Conservation (phyloP, 306 rosid genomes). For the Castanospermum australe region DNA sequence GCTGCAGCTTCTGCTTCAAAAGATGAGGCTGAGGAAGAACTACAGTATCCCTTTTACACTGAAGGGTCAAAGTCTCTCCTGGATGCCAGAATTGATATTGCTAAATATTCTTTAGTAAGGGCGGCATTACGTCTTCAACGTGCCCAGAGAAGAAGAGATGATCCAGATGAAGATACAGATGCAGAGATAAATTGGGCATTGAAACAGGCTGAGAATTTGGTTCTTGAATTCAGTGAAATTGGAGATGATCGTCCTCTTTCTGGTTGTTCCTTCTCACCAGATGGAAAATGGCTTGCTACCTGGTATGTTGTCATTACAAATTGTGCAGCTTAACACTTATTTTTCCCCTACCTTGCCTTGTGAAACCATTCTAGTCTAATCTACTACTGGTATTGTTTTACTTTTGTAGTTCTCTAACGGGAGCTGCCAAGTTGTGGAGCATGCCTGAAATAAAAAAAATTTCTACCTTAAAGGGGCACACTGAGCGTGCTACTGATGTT, state of each 20-base stretch:
- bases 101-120: slow-evolving; percentile 63
- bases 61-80: slow-evolving; percentile 74
- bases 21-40: slow-evolving; percentile 70
- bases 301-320: slow-evolving; percentile 44
- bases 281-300: slow-evolving; percentile 79
- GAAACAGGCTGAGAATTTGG: slow-evolving; percentile 66
- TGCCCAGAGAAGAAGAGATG: slow-evolving; percentile 77
- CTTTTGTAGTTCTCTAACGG: slow-evolving; percentile 70
- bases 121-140: slow-evolving; percentile 77
- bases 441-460: slow-evolving; percentile 73
- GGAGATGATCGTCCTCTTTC: slow-evolving; percentile 97
- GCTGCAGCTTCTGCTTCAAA: slow-evolving; percentile 59
- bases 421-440: slow-evolving; percentile 83
- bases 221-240: slow-evolving; percentile 83
- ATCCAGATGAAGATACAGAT: slow-evolving; percentile 92
- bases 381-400: slow-evolving; percentile 26
- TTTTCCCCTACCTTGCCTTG: neutral
- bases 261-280: slow-evolving; percentile 79
- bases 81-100: slow-evolving; percentile 70
- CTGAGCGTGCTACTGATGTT: slow-evolving; percentile 83
- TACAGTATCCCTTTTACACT: slow-evolving; percentile 84
- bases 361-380: too few relatives aligned
- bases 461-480: slow-evolving; percentile 82
- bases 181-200: slow-evolving; percentile 85
- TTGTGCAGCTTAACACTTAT: slow-evolving; percentile 9